Base-by-base conservation (phyloP, 495 filamentous ascomycete genomes). In the Halenospora varia region DNA sequence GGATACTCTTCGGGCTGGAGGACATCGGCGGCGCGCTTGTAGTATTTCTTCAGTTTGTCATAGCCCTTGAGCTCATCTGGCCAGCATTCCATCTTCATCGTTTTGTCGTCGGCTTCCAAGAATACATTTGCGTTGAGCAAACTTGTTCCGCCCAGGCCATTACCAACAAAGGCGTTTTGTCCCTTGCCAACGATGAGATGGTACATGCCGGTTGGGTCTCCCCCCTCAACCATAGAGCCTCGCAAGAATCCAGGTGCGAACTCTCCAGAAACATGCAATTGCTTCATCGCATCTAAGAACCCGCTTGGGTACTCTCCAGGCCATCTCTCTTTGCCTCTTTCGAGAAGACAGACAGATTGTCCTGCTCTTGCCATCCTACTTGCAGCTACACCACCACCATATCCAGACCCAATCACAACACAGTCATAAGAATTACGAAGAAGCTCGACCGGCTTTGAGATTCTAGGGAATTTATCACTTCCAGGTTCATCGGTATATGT, bases 91-190 rank as follows among this genome's bases (percentile, higher is more conserved):
- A 83, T 68, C n/a, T 64, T 55, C 40, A 87, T 65, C 2, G 78
- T 82, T 9, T 69, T 66, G 53, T 76, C 63, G 56, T 88, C 84
- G 11, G 81, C 81, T 62, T 79, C 74, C 40, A 87, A 72, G 49
- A 85, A 88, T 6, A 88, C 82, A 66, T 87, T 87, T 2, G 84
- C 81, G 57, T 88, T 88, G 23, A 88, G 76, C 3, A 89, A 69
- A 61, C 79, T 84, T 18, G 82, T 83, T 18, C 82, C 84, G 35
- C 83, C 85, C 25, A 88, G 81, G 3, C 84, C 84, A 71, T 87
- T 87, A 42, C 77, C 79, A 47, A 85, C 78, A 56, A 88, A 78
- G 0, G 79, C 80, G 70, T 87, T 85, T 60, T 88, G 85, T 19
- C 84, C 82, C 49, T 83, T 78, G 3, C 85, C 84, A 22, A 86